These are phyloP conservation scores for Heterobasidion occidentale DNA, from an alignment of 1,284 basidiomycete species.

Conservation along the genomic window DNA sequence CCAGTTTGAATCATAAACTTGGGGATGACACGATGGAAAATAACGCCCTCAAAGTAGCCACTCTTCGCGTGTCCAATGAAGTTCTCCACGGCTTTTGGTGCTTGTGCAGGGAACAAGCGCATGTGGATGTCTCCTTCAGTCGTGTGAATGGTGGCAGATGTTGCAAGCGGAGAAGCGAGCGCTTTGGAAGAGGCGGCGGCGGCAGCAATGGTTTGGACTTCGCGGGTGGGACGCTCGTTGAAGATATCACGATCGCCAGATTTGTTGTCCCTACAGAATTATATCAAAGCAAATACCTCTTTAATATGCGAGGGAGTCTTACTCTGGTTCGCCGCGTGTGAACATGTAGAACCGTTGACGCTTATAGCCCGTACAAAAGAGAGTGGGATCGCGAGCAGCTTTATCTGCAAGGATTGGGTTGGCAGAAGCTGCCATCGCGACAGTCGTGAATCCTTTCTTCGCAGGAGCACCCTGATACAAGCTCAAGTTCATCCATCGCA, in stretches of 20 bases:
- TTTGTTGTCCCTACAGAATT: slow-evolving; percentile 63
- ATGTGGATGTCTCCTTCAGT: slow-evolving; percentile 92
- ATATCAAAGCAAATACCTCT: background rate
- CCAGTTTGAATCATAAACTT: slow-evolving; percentile 99
- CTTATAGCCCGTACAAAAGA: slow-evolving; percentile 93
- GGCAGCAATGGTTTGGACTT: slow-evolving; percentile 88
- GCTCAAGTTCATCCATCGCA: slow-evolving; percentile 84
- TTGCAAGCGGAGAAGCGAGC: slow-evolving; percentile 61
- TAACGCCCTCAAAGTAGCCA: slow-evolving; percentile 88
- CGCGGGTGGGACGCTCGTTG: slow-evolving; percentile 95
- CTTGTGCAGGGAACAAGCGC: slow-evolving; percentile 85
- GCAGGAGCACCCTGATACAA: slow-evolving; percentile 92
- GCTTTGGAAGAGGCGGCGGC: slow-evolving; percentile 40
- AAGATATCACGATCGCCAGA: slow-evolving; percentile 93
- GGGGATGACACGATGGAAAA: slow-evolving; percentile 97
- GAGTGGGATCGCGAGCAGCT: slow-evolving; percentile 79
- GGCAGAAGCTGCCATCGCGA: slow-evolving; percentile 91
- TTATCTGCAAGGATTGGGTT: slow-evolving; percentile 91
- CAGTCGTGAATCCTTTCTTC: slow-evolving; percentile 79
- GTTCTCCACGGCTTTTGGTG: slow-evolving; percentile 95
- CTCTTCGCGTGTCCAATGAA: slow-evolving; percentile 92
- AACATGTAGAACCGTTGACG: slow-evolving; percentile 96
- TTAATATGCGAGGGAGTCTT: slow-evolving; percentile 18
- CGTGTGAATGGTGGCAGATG: slow-evolving; percentile 88
- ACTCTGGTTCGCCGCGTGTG: slow-evolving; percentile 88